phyloP scores from a whole-genome alignment of 177 flowering plant genomes.

The Tripterygium wilfordii region DNA sequence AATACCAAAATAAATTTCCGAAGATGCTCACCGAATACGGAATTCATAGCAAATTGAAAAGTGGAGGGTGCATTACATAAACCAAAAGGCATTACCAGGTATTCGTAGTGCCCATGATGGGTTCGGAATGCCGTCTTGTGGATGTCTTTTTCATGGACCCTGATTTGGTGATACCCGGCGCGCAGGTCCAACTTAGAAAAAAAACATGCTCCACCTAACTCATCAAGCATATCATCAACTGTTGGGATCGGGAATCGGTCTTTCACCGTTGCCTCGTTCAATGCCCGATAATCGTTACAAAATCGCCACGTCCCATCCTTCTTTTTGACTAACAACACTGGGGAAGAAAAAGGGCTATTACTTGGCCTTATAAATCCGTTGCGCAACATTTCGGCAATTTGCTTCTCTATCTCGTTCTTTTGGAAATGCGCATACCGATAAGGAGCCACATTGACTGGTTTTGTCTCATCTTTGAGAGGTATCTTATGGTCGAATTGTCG shows the following conservation, averaged over 20 bases:
- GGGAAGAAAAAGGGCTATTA: slow-evolving; percentile 2
- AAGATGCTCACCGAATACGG: too few species aligned
- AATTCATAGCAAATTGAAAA: slow-evolving; percentile 11
- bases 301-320: background rate
- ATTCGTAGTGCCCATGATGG: slow-evolving; percentile 9
- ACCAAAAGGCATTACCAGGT: slow-evolving; percentile 6
- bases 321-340: background rate
- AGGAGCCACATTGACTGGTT: background rate
- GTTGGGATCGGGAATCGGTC: too few species aligned
- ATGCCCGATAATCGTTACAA: slow-evolving; percentile 1
- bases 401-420: background rate
- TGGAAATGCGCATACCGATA: background rate
- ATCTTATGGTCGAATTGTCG: background rate
- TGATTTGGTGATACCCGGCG: background rate
- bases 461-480: background rate
- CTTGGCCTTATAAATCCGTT: background rate
- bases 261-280: background rate
- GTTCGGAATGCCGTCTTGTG: slow-evolving; percentile 6
- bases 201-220: background rate
- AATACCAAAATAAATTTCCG: too few species aligned
- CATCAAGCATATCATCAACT: slow-evolving; percentile 1
- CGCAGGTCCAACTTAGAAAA: too few species aligned
- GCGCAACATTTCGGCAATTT: background rate
- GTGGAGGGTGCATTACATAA: background rate
- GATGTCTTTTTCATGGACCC: background rate